Evolutionary conservation across 129 eudicot genomes (phyloP), one percentile per base, ranked within the genome.

Genomic region (Centrapalus pauciflorus): DNA sequence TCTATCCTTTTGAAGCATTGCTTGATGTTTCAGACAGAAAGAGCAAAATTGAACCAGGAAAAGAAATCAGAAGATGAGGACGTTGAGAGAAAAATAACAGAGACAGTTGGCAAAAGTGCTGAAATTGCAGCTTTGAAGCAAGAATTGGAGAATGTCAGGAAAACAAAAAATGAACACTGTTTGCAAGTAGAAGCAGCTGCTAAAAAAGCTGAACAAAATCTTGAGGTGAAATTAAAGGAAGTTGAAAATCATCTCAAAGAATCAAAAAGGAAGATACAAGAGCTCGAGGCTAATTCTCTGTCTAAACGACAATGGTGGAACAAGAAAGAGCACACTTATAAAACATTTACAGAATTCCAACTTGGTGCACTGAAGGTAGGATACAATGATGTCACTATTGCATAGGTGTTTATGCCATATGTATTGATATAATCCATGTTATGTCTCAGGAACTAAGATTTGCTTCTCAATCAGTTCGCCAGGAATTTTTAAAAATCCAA

Each of bases 401-500:
- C 37, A 34, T 6, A 0, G 21, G 25, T 16, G 32, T 38, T 37
- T 60, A 16, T 64, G 19, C 48, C 65, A 25, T 17, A 2, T 55
- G 13, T 61, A 30, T 49, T 69, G 3, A 62, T 64, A 70, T 48
- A 58, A 67, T 61, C 49, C 48, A 55, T 41, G 41, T 51, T 75
- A 46, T 55, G 21, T 50, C 77, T 71, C 85, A 93, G 99, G 99
- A 89, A 64, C 84, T 93, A 67, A 89, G 80, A 82, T 73, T 54
- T 84, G 83, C 95, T 56, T 93, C 99, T 51, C 95, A 86, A 59
- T 68, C 92, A 61, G 83, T 86, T 66, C 85, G 83, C 77, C 99
- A 81, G 69, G 95, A 93, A 69, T 25, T 89, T 62, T 58, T 73
- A 64, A 78, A 77, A 69, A 68, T 87, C 51, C 84, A 82, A 40